A percentile compares a stretch with the other conserved stretches of the same genome.
phyloP scores from a whole-genome alignment of 768 basidiomycete genomes.

The Glaciozyma martinii region DNA sequence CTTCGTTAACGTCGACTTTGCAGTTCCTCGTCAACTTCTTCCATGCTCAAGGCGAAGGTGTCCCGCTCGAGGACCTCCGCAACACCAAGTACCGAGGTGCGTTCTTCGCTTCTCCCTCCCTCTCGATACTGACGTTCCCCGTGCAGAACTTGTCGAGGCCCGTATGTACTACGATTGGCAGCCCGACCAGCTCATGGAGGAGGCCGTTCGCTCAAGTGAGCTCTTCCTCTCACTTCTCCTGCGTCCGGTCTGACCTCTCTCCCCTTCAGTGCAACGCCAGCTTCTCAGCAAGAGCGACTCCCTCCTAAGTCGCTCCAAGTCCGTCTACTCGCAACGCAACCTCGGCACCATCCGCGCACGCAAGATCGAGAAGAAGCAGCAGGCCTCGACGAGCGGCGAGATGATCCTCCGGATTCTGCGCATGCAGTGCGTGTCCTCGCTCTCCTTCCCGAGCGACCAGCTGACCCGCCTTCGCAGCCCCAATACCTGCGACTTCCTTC shows the following conservation, averaged over 20 bases:
- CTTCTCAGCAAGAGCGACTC: slow-evolving; percentile 41
- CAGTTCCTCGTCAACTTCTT: slow-evolving; percentile 93
- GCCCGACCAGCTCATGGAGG: slow-evolving; percentile 43
- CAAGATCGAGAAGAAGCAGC: slow-evolving; percentile 82
- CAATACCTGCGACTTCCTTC: slow-evolving; percentile 73
- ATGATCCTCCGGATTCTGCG: slow-evolving; percentile 88
- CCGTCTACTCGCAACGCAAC: slow-evolving; percentile 83
- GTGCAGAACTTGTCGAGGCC: slow-evolving; percentile 37
- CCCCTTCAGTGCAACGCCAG: slow-evolving; percentile 11
- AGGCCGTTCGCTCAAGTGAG: slow-evolving; percentile 29
- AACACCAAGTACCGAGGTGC: slow-evolving; percentile 86
- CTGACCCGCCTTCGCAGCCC: slow-evolving; percentile 45
- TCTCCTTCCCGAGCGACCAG: neutral
- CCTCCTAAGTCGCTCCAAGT: slow-evolving; percentile 81
- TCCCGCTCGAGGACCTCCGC: slow-evolving; percentile 74
- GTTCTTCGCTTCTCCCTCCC: slow-evolving; percentile 39
- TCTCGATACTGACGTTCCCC: neutral
- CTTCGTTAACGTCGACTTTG: neutral
- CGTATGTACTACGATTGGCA: slow-evolving; percentile 97
- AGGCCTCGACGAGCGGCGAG: slow-evolving; percentile 61
- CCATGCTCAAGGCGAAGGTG: slow-evolving; percentile 83
- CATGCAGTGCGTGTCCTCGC: slow-evolving; percentile 47
- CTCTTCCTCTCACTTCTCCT: neutral
- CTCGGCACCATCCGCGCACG: slow-evolving; percentile 90
- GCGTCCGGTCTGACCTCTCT: neutral